Evolutionary conservation across 768 basidiomycete genomes (phyloP).

Genomic region (Roridomyces roridus): DNA sequence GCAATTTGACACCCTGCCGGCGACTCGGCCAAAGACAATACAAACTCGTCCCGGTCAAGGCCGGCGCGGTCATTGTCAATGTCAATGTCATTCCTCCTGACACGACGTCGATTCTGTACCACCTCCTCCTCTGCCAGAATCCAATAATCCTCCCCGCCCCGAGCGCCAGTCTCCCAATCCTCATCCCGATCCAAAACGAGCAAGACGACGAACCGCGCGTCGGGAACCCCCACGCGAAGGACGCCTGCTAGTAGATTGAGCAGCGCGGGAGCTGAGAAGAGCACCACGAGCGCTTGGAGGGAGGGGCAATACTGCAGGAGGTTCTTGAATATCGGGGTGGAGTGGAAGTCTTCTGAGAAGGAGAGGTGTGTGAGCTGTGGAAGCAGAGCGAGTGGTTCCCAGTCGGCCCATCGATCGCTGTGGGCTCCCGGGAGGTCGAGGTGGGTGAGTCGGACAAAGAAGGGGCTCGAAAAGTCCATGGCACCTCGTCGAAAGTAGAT

Average conservation of each 20-base stretch:
- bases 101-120: not conserved
- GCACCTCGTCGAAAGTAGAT: not conserved
- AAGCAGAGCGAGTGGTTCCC: not conserved
- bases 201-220: not conserved
- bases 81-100: too few species aligned
- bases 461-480: not conserved
- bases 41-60: too few species aligned
- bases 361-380: not conserved
- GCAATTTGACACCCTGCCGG: too few species aligned
- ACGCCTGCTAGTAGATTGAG: not conserved
- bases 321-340: not conserved
- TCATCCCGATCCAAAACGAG: not conserved
- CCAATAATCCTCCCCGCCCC: not conserved
- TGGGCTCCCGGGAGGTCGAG: not conserved
- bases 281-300: not conserved
- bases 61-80: too few species aligned
- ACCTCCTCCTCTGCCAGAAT: not conserved
- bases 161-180: constrained; percentile 6
- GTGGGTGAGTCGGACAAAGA: constrained; percentile 1
- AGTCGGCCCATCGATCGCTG: not conserved
- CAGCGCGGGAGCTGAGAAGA: not conserved
- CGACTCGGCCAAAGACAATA: too few species aligned
- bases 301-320: not conserved
- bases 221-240: not conserved
- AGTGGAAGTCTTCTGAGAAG: not conserved